Conservation (phyloP, 495 filamentous ascomycete genomes). For the Cercophora newfieldiana region DNA sequence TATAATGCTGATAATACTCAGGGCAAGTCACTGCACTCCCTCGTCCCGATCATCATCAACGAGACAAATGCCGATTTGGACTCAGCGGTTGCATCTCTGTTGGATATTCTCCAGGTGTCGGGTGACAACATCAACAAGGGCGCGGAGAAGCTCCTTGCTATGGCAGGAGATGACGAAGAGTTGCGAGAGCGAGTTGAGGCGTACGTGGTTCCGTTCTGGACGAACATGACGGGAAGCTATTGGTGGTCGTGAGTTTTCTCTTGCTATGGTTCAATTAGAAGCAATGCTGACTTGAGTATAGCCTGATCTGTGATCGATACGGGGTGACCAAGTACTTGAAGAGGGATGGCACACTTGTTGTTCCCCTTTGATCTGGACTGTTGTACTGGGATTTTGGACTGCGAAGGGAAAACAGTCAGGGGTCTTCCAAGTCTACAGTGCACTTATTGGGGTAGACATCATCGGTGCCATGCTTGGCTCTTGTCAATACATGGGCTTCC, state of each 20-base stretch:
- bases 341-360: slow-evolving; percentile 12
- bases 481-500: too few relatives aligned
- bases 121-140: slow-evolving; percentile 2
- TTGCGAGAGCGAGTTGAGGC: not conserved
- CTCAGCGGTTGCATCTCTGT: not conserved
- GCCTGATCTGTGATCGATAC: slow-evolving; percentile 18
- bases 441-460: too few relatives aligned
- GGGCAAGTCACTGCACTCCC: slow-evolving; percentile 2
- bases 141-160: slow-evolving; percentile 1
- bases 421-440: too few relatives aligned
- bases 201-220: slow-evolving; percentile 10
- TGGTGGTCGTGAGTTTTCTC: slow-evolving; percentile 20
- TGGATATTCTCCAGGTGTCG: slow-evolving; percentile 7
- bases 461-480: too few relatives aligned
- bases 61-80: slow-evolving; percentile 8
- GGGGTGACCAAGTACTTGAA: slow-evolving; percentile 14
- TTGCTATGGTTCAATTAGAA: not conserved
- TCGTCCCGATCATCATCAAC: slow-evolving; percentile 17
- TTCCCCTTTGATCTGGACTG: slow-evolving; percentile 4
- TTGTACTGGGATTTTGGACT: too few relatives aligned
- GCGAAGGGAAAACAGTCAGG: too few relatives aligned
- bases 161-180: slow-evolving; percentile 3
- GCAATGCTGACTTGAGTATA: not conserved
- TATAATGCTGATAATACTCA: not conserved
- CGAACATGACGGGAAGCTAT: slow-evolving; percentile 20